Evolutionary conservation across 768 basidiomycete genomes (phyloP), one percentile per base, ranked within the genome.

Genomic region (Filobasidium floriforme): DNA sequence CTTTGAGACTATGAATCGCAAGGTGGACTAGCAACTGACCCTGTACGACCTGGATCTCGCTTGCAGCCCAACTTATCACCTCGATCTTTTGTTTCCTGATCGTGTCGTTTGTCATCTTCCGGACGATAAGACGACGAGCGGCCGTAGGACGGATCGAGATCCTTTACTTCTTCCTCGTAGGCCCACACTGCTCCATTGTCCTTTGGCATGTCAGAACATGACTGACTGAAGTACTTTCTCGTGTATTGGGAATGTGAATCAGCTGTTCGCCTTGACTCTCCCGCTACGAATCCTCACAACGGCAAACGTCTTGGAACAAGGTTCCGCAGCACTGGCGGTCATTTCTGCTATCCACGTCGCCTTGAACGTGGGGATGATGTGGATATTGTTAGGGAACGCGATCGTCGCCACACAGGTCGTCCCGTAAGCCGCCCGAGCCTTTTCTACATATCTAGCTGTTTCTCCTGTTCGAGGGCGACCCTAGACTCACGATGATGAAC

Each of bases 341-440:
- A 71, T 94, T 66, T 83, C 86, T 15, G 88, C 90, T 0, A 81
- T 94, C 10, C 92, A 96, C 69, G 86, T 89, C 1, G 92, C 87
- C 3, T 68, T 87, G 19, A 84, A 92, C 52, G 86, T 85, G 3
- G 84, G 87, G 2, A 79, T 91, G 4, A 93, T 92, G 75, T 92
- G 90, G 71, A 51, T 75, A 22, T 51, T 76, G 4, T 60, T 78
- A 41, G 89, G 83, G 0, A 77, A 78, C 61, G 75, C 75, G 3
- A 64, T 80, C 19, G 73, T 81, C 11, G 73, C 74, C 0, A 71
- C 75, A 1, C 94, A 98, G 79, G 75, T 92, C 59, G 89, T 97
- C 63, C 94, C 97, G 76, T 94, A 90, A 73, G 94, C 92, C 7
- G 26, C 11, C 19, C 37, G 15, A 54, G 62, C 66, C 66, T 63